These are phyloP conservation scores for Nidularia sp. DNA, from an alignment of 768 basidiomycete genomes.

Conservation along the genomic window DNA sequence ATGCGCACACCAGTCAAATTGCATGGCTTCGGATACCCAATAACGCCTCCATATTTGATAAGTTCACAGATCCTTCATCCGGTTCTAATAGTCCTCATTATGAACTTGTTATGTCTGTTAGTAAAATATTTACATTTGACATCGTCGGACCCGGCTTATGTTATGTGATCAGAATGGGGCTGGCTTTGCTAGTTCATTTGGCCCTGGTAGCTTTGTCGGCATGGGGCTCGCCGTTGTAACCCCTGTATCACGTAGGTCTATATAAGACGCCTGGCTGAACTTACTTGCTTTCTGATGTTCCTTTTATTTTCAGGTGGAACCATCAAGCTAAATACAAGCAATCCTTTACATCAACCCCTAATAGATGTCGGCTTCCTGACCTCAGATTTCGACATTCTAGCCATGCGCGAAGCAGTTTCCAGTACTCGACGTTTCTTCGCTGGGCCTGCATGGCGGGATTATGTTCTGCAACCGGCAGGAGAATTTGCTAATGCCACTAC, in stretches of 20 bases:
- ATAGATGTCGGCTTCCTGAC: conserved; percentile 24
- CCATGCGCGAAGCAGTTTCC: conserved; percentile 4
- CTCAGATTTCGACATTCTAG: conserved; percentile 7
- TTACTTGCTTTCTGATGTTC: background rate
- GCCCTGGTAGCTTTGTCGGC: background rate
- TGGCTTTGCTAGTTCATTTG: background rate
- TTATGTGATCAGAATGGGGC: background rate
- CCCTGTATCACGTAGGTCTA: conserved; percentile 10
- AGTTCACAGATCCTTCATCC: conserved; percentile 8
- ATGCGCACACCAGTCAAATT: background rate
- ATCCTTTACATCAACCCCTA: conserved; percentile 6
- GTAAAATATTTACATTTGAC: background rate
- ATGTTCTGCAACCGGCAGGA: conserved; percentile 1
- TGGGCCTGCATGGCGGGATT: conserved; percentile 2
- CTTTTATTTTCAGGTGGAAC: conserved; percentile 4
- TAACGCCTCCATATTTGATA: conserved; percentile 4
- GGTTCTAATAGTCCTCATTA: conserved; percentile 4
- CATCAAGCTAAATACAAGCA: background rate
- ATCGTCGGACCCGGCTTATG: background rate
- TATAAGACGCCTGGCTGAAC: background rate
- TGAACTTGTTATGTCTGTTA: conserved; percentile 28
- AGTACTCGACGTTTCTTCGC: conserved; percentile 3
- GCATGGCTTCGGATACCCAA: conserved; percentile 7
- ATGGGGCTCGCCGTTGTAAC: background rate
- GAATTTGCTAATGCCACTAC: conserved; percentile 10